phyloP scores from a whole-genome alignment of 2,329 filamentous ascomycete species.

The Leptosphaerulina australis region DNA sequence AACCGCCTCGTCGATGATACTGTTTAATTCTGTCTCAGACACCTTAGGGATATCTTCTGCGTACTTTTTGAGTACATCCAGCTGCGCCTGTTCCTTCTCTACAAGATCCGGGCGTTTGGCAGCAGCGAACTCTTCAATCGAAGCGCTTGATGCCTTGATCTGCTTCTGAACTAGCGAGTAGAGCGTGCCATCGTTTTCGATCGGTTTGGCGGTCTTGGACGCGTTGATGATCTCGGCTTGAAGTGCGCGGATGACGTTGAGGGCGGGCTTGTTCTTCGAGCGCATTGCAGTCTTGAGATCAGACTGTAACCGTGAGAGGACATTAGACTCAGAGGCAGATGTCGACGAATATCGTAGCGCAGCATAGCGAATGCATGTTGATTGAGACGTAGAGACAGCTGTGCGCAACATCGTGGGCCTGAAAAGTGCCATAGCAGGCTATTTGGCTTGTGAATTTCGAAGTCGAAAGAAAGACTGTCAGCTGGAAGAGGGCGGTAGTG shows the following conservation, averaged over 20 bases:
- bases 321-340: conserved; percentile 23
- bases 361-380: conserved; percentile 29
- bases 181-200: conserved; percentile 72
- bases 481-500: too few relatives aligned
- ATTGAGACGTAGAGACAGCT: conserved; percentile 20
- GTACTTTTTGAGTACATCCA: conserved; percentile 70
- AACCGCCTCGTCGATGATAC: conserved; percentile 60
- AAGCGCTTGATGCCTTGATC: conserved; percentile 62
- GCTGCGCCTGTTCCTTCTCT: conserved; percentile 71
- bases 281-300: conserved; percentile 58
- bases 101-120: conserved; percentile 72
- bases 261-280: conserved; percentile 61
- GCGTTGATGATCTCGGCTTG: conserved; percentile 75
- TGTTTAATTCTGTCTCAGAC: conserved; percentile 63
- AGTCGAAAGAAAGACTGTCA: neutral
- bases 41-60: conserved; percentile 64
- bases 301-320: conserved; percentile 53
- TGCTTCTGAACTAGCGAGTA: conserved; percentile 71
- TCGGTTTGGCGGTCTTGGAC: conserved; percentile 73
- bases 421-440: conserved; percentile 35
- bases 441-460: neutral
- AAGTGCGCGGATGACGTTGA: conserved; percentile 71
- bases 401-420: conserved; percentile 26
- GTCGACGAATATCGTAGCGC: conserved; percentile 31
- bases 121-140: conserved; percentile 66